These are phyloP conservation scores for Candida patagonica DNA, from an alignment of 805 yeast species.

Conservation along the genomic window DNA sequence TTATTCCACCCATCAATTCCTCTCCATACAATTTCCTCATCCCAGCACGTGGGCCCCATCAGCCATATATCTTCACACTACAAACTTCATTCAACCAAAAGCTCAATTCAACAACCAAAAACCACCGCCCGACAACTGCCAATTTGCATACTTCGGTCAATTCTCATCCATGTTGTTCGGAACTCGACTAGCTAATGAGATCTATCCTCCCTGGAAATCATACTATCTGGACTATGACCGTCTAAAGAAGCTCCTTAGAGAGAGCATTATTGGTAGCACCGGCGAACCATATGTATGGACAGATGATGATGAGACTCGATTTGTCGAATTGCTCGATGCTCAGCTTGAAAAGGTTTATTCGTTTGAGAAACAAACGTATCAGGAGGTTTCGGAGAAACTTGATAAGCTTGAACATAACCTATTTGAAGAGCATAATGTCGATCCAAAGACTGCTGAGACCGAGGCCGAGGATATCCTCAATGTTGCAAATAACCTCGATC, in stretches of 20 bases:
- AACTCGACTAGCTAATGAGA: slow-evolving; percentile 69
- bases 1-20: not conserved
- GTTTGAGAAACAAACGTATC: slow-evolving; percentile 67
- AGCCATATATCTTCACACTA: not conserved
- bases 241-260: slow-evolving; percentile 71
- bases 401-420: slow-evolving; percentile 54
- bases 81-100: no score
- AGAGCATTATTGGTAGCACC: slow-evolving; percentile 26
- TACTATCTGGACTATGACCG: slow-evolving; percentile 88
- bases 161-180: slow-evolving; percentile 64
- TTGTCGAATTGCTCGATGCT: slow-evolving; percentile 63
- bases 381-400: slow-evolving; percentile 56
- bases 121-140: not conserved
- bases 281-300: slow-evolving; percentile 54
- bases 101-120: not conserved
- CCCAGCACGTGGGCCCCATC: slow-evolving; percentile 3
- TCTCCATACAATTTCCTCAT: not conserved
- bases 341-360: slow-evolving; percentile 91
- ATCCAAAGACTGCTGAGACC: slow-evolving; percentile 52
- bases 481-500: slow-evolving; percentile 77
- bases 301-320: slow-evolving; percentile 72
- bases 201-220: slow-evolving; percentile 83
- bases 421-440: slow-evolving; percentile 35
- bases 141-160: not conserved
- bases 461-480: slow-evolving; percentile 66